Evolutionary conservation across 1,284 basidiomycete genomes (phyloP).

Genomic region (Fistulinella cinereoalba): DNA sequence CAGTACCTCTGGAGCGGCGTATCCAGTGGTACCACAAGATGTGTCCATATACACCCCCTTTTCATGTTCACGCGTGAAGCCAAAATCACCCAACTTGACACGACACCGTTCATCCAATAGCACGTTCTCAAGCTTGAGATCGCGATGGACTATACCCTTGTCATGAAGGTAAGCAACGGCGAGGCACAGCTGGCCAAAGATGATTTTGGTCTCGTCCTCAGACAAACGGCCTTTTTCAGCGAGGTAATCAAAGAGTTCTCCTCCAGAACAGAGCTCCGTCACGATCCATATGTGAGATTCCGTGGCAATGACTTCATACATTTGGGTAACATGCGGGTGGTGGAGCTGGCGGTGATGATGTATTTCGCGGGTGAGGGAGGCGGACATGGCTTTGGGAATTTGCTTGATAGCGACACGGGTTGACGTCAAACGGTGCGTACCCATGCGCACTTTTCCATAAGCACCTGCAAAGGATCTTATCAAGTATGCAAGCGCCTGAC

Average conservation of each 20-base stretch:
- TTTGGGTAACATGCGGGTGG: constrained; percentile 91
- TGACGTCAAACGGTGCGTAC: constrained; percentile 87
- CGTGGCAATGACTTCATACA: constrained; percentile 97
- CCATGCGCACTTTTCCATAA: constrained; percentile 91
- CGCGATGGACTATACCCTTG: constrained; percentile 91
- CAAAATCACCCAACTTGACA: constrained; percentile 93
- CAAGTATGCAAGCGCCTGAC: constrained; percentile 15
- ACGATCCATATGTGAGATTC: constrained; percentile 96
- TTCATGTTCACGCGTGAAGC: constrained; percentile 94
- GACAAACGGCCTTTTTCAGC: constrained; percentile 88
- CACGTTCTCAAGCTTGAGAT: constrained; percentile 96
- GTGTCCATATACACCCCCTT: constrained; percentile 85
- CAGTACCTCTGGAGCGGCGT: constrained; percentile 95
- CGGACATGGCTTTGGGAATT: constrained; percentile 89
- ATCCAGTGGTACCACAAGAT: constrained; percentile 94
- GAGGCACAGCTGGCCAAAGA: constrained; percentile 96
- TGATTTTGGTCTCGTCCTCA: constrained; percentile 78
- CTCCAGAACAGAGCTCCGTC: constrained; percentile 93
- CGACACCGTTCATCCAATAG: constrained; percentile 84
- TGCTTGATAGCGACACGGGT: constrained; percentile 96
- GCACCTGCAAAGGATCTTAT: constrained; percentile 57
- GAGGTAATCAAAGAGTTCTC: constrained; percentile 96
- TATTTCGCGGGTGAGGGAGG: constrained; percentile 92
- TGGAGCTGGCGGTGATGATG: constrained; percentile 97
- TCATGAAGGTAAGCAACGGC: constrained; percentile 90